phyloP scores from a whole-genome alignment of 345 rosid genomes.

The Carallia pectinifolia region DNA sequence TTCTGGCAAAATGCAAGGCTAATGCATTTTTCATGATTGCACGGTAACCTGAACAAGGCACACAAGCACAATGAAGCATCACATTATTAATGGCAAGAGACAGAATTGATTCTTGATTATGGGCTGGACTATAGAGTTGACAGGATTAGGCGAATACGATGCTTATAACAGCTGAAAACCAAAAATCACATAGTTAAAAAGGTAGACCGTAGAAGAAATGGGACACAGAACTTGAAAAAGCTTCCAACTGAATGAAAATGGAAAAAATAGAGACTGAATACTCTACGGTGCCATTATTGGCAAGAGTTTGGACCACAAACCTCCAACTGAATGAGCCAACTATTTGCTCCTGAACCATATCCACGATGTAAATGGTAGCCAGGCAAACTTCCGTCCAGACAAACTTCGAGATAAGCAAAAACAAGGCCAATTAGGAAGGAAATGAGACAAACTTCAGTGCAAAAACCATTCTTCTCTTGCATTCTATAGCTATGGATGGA shows the following conservation, averaged over 20 bases:
- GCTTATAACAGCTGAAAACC: too few species aligned
- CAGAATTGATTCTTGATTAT: neutral
- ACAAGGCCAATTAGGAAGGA: constrained; percentile 12
- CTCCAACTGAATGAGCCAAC: constrained; percentile 95
- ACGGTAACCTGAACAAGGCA: too few species aligned
- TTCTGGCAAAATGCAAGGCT: too few species aligned
- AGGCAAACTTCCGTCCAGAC: constrained; percentile 94
- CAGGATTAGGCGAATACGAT: too few species aligned
- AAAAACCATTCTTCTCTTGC: too few species aligned
- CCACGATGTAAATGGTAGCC: constrained; percentile 89
- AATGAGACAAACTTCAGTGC: neutral
- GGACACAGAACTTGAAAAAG: neutral
- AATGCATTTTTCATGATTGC: too few species aligned
- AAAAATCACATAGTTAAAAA: neutral
- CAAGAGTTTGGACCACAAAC: constrained; percentile 33
- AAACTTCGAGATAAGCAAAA: constrained; percentile 49
- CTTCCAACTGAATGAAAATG: neutral
- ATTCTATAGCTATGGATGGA: too few species aligned
- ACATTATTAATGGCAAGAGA: neutral
- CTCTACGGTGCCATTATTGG: neutral
- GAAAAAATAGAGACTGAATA: neutral
- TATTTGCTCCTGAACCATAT: constrained; percentile 76
- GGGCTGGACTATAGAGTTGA: too few species aligned
- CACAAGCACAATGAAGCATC: neutral
- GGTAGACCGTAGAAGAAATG: neutral